Base-by-base conservation (phyloP, 495 filamentous ascomycete species). In the Penicillium fimorum region DNA sequence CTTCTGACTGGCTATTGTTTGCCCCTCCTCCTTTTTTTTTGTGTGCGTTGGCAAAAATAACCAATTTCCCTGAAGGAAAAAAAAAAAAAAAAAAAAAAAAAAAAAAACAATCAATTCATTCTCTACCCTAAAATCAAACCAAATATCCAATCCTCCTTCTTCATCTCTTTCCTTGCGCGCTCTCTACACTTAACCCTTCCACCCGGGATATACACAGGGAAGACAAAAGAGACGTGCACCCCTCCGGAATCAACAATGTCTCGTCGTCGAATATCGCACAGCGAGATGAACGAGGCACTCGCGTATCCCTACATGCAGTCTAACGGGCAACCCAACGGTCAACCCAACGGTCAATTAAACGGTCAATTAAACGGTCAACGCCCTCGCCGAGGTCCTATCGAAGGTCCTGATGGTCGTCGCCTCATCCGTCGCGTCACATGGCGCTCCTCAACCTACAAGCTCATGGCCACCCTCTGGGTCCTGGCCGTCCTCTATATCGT, bases 401-500 rank as follows among this genome's bases (percentile, higher is more conserved):
- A 77, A 55, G 73, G 73, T 13, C 76, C 76, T 42, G 66, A 71
- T 65, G 76, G 76, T 59, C 72, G 75, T 30, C 68, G 72, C 46
- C 60, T 79, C 38, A 72, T 73, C 59, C 73, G 76, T n/a, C 69
- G 76, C 57, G 73, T 79, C 68, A 79, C 76, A 61, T 79, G 76
- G 76, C 74, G 76, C 46, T 79, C 76, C 8, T 77, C 76, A 11
- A 77, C 74, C 3, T 79, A 79, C 69, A 79, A 77, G 55, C 61
- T 79, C 35, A 74, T 79, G 69, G 74, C 76, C 5, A 76, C 71
- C 33, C 67, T 79, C 11, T 79, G 75, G 72, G 72, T 79, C 32
- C 47, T 79, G 29, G 73, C 73, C 7, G 71, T 79, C 5, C 58
- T 79, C 35, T 79, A 76, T 50, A 75, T 79, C 55, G 67, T 79